Base-by-base conservation (phyloP, 1,284 basidiomycete genomes). In the Pyrrhoderma lamaoense region DNA sequence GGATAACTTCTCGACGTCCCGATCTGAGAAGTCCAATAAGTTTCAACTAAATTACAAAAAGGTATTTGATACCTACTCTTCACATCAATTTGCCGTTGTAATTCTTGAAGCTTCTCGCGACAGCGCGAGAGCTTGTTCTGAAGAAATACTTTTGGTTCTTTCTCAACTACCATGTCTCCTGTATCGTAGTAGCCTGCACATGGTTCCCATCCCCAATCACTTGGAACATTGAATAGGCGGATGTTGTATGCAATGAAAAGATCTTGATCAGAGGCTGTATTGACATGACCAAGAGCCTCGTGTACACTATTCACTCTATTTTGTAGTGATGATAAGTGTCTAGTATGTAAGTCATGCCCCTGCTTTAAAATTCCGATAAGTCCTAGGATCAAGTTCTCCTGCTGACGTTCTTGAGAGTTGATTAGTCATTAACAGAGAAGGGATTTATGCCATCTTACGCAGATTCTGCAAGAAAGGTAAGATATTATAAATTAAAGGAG, bases 131-230 rank as follows among this genome's bases (percentile, higher is more conserved):
- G 72, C 57, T 82, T 83, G 62, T 90, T 90, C 67, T 90, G 87
- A 14, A 90, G 68, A 60, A 85, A 77, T 1, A 88, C 71, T 64
- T 87, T 89, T 0, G 88, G 79, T 8, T 74, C 75, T 18, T 75
- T 66, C 42, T 88, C 86, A 19, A 80, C 64, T 58, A 70, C 82
- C 64, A 89, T 75, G 8, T 74, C 77, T 35, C 69, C 71, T 42
- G 78, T 85, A 60, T 90, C 88, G 62, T 90, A 89, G 59, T 85
- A 79, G 52, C 67, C 76, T 3, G 74, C 57, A 58, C 82, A 88
- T n/a, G 87, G 83, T 60, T 90, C 87, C 60, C 89, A 90, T 42
- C 57, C 64, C 80, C 79, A 87, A 61, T 88, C 80, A 19, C 58
- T 59, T 16, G 88, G 86, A 11, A 75, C 65, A 31, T 64, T 70